phyloP scores from a whole-genome alignment of 805 yeast species.

The Schizosaccharomyces cryophilus region DNA sequence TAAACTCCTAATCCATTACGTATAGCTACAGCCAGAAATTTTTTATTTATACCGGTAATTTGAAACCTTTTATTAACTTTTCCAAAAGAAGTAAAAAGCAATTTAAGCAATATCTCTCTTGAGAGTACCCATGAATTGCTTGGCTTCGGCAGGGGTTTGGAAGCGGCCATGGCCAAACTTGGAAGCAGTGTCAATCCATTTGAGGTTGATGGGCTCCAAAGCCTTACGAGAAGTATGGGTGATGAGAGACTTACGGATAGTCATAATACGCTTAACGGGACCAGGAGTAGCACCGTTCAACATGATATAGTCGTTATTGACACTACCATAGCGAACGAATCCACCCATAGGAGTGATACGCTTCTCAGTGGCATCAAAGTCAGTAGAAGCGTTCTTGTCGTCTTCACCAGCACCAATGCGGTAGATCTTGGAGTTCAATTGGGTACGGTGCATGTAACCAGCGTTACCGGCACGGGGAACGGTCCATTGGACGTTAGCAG shows the following conservation, averaged over 20 bases:
- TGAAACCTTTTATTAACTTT: neutral
- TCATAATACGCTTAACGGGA: slow-evolving; percentile 97
- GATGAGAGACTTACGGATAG: slow-evolving; percentile 95
- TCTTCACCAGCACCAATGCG: slow-evolving; percentile 94
- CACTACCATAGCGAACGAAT: slow-evolving; percentile 96
- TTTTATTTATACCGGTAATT: neutral
- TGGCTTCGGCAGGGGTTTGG: slow-evolving; percentile 99
- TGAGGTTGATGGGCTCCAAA: slow-evolving; percentile 81
- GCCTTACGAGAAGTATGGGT: slow-evolving; percentile 96
- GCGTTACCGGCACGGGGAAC: slow-evolving; percentile 99
- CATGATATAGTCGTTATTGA: slow-evolving; percentile 92
- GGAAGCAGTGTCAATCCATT: slow-evolving; percentile 99
- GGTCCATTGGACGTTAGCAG: slow-evolving; percentile 97
- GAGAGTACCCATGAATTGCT: slow-evolving; percentile 97
- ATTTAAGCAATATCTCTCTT: slow-evolving; percentile 21
- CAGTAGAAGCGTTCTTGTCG: slow-evolving; percentile 84
- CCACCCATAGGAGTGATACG: slow-evolving; percentile 99
- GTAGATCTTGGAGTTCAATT: slow-evolving; percentile 99
- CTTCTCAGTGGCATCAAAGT: slow-evolving; percentile 98
- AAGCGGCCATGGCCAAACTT: slow-evolving; percentile 99
- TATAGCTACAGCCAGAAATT: no score
- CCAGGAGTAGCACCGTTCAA: slow-evolving; percentile 99
- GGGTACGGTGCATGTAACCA: slow-evolving; percentile 99
- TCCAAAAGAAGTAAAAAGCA: neutral
- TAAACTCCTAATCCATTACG: no score